A percentile compares a stretch with the other conserved stretches of the same genome.
phyloP scores from a whole-genome alignment of 331 rosid species.

The Saraca asoca region DNA sequence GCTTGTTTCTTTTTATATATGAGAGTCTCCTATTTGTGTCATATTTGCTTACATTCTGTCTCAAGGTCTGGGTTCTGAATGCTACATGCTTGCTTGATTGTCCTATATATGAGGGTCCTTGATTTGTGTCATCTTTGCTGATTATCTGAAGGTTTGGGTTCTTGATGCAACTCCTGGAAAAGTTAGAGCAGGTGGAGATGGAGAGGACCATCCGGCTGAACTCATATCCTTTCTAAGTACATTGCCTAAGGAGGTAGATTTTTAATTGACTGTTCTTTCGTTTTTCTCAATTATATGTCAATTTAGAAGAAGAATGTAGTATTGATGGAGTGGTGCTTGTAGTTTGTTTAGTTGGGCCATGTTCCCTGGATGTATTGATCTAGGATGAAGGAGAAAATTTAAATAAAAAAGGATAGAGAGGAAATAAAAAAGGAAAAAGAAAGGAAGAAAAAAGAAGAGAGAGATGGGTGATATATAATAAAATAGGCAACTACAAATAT shows the following conservation, averaged over 20 bases:
- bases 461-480: not conserved
- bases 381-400: constrained; percentile 15
- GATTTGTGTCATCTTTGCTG: constrained; percentile 23
- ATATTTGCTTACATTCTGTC: constrained; percentile 24
- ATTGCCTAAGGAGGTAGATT: constrained; percentile 72
- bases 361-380: not conserved
- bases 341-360: not conserved
- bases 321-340: constrained; percentile 24
- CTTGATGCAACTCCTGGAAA: constrained; percentile 93
- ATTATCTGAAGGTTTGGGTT: constrained; percentile 71
- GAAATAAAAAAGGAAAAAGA: not conserved
- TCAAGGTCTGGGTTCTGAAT: constrained; percentile 89
- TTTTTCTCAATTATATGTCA: constrained; percentile 8
- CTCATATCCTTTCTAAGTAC: constrained; percentile 73
- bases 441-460: not conserved
- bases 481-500: not conserved
- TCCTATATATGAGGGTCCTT: constrained; percentile 1
- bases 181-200: constrained; percentile 85
- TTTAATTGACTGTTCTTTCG: constrained; percentile 14
- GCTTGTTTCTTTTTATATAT: constrained; percentile 12
- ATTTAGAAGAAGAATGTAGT: constrained; percentile 16
- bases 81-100: constrained; percentile 41
- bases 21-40: not conserved
- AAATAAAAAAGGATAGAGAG: not conserved
- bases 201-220: constrained; percentile 94